A percentile compares a stretch with the other conserved stretches of the same genome.
phyloP scores from a whole-genome alignment of 208 protist genomes.

The Herpetomonas tarakana region DNA sequence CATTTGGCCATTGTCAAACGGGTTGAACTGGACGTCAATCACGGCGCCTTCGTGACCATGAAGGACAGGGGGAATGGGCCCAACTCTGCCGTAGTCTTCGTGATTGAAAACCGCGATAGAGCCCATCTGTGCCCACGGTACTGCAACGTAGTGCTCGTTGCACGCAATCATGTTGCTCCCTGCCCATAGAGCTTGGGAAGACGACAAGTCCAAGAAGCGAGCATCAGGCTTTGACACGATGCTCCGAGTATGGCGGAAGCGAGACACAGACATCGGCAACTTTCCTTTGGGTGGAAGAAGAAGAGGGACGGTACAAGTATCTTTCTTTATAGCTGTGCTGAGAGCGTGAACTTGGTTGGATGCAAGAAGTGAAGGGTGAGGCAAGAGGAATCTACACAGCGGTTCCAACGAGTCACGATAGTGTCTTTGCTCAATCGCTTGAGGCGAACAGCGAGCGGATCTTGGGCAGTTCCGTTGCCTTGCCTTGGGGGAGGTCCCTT shows the following conservation, averaged over 20 bases:
- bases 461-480: too few species aligned
- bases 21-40: conserved; percentile 76
- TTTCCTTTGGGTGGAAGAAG: conserved; percentile 3
- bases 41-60: conserved; percentile 60
- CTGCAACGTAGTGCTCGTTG: conserved; percentile 60
- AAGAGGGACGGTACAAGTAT: conserved; percentile 3
- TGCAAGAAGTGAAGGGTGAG: too few species aligned
- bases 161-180: conserved; percentile 66
- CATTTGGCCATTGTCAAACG: conserved; percentile 62
- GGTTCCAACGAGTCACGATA: too few species aligned
- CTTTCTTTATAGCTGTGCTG: background rate
- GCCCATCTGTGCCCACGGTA: conserved; percentile 51
- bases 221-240: conserved; percentile 32
- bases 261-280: conserved; percentile 45
- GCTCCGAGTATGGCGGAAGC: conserved; percentile 58
- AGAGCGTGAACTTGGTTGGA: too few species aligned
- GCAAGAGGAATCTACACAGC: too few species aligned
- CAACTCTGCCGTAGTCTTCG: conserved; percentile 29
- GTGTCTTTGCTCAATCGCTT: too few species aligned
- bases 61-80: conserved; percentile 38
- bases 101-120: conserved; percentile 50
- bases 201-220: conserved; percentile 29
- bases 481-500: too few species aligned
- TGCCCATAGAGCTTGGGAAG: conserved; percentile 54
- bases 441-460: too few species aligned